Base-by-base conservation (phyloP, 805 yeast genomes). In the Danielia reshetovae region DNA sequence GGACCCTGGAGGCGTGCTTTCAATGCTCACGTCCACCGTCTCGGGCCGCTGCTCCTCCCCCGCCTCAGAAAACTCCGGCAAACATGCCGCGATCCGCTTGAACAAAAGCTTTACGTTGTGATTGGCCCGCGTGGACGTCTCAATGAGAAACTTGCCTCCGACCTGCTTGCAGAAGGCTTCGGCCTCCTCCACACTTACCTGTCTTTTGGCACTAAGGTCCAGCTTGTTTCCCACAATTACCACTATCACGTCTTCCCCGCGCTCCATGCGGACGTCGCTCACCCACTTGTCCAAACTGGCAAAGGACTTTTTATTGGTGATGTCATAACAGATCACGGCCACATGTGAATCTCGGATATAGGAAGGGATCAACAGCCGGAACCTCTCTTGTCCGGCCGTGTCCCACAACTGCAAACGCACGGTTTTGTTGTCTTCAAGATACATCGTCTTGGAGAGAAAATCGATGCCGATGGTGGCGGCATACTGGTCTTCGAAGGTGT, bases 391-490 rank as follows among this genome's bases (percentile, higher is more conserved):
- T 24, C 98, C 98, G 6, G 97, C 97, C 27, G 98, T 90, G 57
- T 90, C 98, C 98, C 98, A 93, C 39, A 93, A 67, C 64, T 93
- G 98, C 43, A 93, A 72, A 51, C 98, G 74, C 26, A 93, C 85
- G 3, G 98, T 93, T 48, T 90, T 65, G 44, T 65, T 88, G 60
- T 93, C 97, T 48, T 94, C 96, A 32, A 93, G 68, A 59, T 93
- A 93, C 60, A 55, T 55, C n/a, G 52, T 54, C 54, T 85, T 90
- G 25, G 95, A 85, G 46, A 93, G 74, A 55, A 93, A 93, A 58
- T 93, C 97, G 43, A 93, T 93, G 17, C 98, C 98, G 35, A 93
- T 88, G 0, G 98, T 90, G 12, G 98, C 97, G 0, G 87, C 87
- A 57, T 93, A 93, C 56, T 89, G 95, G 24, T 93, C 90, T 59